phyloP scores from a whole-genome alignment of 768 basidiomycete species.

The Mycena floridula region DNA sequence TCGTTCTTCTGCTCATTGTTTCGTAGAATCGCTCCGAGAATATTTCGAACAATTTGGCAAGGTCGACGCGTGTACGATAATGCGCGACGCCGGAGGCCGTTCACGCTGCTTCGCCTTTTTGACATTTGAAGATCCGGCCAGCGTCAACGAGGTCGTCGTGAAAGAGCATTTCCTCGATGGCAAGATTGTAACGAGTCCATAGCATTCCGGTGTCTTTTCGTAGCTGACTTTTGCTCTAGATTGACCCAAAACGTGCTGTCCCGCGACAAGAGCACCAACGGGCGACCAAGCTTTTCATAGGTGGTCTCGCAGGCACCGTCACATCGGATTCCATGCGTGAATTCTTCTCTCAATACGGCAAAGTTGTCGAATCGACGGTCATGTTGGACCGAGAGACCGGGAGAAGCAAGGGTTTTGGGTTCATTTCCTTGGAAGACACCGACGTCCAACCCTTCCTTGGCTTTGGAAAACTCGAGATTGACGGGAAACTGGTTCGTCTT shows the following conservation, averaged over 20 bases:
- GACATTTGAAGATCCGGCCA: conserved; percentile 89
- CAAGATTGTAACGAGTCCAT: conserved; percentile 72
- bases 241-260: conserved; percentile 99
- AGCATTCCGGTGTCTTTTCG: not conserved
- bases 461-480: conserved; percentile 85
- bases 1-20: not conserved
- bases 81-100: conserved; percentile 92
- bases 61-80: conserved; percentile 96
- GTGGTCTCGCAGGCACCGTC: conserved; percentile 88
- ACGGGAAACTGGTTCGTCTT: conserved; percentile 81
- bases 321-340: conserved; percentile 91
- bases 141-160: conserved; percentile 93
- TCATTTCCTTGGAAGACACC: conserved; percentile 93
- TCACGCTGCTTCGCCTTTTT: conserved; percentile 97
- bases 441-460: conserved; percentile 85
- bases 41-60: conserved; percentile 97
- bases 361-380: conserved; percentile 95
- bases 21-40: conserved; percentile 63
- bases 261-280: conserved; percentile 93
- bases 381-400: conserved; percentile 98
- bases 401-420: conserved; percentile 95
- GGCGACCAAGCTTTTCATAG: conserved; percentile 93
- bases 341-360: conserved; percentile 92
- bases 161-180: conserved; percentile 94
- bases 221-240: too few relatives aligned